Evolutionary conservation across 2,329 filamentous ascomycete genomes (phyloP).

Genomic region (Reticulascus tulasneorum): DNA sequence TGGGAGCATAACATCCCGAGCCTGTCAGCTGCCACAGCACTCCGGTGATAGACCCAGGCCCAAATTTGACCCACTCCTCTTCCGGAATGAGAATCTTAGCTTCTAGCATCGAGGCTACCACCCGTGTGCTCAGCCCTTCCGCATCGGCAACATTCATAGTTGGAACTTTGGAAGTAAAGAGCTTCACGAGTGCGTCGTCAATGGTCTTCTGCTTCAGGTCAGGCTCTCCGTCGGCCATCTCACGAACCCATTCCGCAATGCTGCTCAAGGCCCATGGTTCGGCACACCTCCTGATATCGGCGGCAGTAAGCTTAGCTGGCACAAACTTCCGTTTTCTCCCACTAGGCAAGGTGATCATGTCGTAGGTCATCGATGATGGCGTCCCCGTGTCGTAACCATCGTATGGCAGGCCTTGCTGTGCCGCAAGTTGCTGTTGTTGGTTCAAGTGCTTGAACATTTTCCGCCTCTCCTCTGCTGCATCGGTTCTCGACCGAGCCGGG

Average conservation of each 20-base stretch:
- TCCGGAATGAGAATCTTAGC: slow-evolving; percentile 76
- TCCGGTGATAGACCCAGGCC: slow-evolving; percentile 73
- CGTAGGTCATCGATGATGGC: slow-evolving; percentile 61
- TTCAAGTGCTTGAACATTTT: slow-evolving; percentile 52
- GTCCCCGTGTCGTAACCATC: slow-evolving; percentile 55
- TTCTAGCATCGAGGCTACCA: slow-evolving; percentile 76
- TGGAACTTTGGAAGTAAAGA: slow-evolving; percentile 93
- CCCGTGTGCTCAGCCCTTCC: slow-evolving; percentile 74
- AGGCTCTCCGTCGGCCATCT: slow-evolving; percentile 85
- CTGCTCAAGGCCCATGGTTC: slow-evolving; percentile 93
- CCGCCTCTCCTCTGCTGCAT: slow-evolving; percentile 71
- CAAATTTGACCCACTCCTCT: slow-evolving; percentile 97
- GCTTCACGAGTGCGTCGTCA: slow-evolving; percentile 77
- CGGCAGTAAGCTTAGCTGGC: slow-evolving; percentile 73
- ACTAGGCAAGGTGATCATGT: slow-evolving; percentile 78
- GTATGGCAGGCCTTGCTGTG: slow-evolving; percentile 47
- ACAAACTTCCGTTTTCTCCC: slow-evolving; percentile 80
- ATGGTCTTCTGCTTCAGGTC: slow-evolving; percentile 83
- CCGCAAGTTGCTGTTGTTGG: slow-evolving; percentile 46
- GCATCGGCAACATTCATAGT: slow-evolving; percentile 99
- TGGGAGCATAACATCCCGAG: slow-evolving; percentile 83
- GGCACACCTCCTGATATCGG: slow-evolving; percentile 77
- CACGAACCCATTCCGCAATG: slow-evolving; percentile 81
- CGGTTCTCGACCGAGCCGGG: slow-evolving; percentile 89
- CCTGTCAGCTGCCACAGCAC: slow-evolving; percentile 93